Evolutionary conservation across 306 rosid species (phyloP).

Genomic region (Pyrus bretschneideri): DNA sequence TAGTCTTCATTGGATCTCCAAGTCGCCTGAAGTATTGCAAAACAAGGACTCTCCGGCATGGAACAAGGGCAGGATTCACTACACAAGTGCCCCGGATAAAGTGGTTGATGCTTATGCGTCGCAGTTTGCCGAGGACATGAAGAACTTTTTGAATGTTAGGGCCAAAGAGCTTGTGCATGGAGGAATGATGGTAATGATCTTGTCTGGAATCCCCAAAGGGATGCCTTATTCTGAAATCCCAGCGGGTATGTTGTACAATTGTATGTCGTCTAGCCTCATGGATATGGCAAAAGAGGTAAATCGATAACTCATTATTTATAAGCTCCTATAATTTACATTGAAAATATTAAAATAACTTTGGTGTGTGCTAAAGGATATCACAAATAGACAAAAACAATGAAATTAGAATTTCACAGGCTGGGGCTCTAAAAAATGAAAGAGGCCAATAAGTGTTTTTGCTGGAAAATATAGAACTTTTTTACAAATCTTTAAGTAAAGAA

Average conservation of each 20-base stretch:
- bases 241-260: slow-evolving; percentile 18
- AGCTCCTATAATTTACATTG: not conserved
- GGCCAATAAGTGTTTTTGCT: not conserved
- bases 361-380: not conserved
- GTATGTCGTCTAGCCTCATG: slow-evolving; percentile 22
- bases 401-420: not conserved
- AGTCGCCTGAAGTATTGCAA: slow-evolving; percentile 22
- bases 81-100: slow-evolving; percentile 25
- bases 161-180: slow-evolving; percentile 38
- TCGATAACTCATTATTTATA: not conserved
- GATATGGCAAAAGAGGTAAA: slow-evolving; percentile 48
- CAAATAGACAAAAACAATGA: not conserved
- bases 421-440: not conserved
- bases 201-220: slow-evolving; percentile 25
- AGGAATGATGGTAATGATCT: slow-evolving; percentile 34
- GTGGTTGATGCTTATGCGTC: slow-evolving; percentile 26
- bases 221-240: slow-evolving; percentile 13
- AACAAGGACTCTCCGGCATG: slow-evolving; percentile 15
- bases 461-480: not conserved
- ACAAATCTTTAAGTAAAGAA: no score
- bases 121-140: slow-evolving; percentile 26
- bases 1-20: slow-evolving; percentile 33
- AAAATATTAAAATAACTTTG: not conserved
- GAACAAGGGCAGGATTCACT: slow-evolving; percentile 43
- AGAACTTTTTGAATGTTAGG: slow-evolving; percentile 32